phyloP scores from a whole-genome alignment of 2,329 filamentous ascomycete genomes.

The Didymella pomorum region DNA sequence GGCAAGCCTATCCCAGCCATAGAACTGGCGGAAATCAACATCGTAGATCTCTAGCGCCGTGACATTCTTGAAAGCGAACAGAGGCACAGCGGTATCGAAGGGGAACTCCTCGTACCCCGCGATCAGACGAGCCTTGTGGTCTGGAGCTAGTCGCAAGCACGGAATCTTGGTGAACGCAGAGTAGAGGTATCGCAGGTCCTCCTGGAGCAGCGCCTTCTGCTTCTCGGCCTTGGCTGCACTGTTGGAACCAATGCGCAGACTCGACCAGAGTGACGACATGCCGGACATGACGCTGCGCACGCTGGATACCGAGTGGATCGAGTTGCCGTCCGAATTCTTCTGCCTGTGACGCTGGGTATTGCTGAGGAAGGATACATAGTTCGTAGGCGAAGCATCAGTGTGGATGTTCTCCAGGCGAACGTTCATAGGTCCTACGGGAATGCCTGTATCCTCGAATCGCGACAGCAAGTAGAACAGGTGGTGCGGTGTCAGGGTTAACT shows the following conservation, averaged over 20 bases:
- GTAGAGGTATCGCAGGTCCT: conserved; percentile 94
- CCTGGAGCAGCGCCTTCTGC: conserved; percentile 82
- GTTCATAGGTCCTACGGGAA: conserved; percentile 94
- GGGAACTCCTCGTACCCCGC: conserved; percentile 96
- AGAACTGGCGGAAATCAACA: conserved; percentile 96
- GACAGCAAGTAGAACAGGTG: conserved; percentile 97
- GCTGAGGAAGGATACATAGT: conserved; percentile 95
- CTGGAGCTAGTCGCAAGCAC: conserved; percentile 86
- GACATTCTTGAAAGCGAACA: conserved; percentile 97
- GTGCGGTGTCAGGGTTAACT: conserved; percentile 91
- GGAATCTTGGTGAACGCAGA: conserved; percentile 99
- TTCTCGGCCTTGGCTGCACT: conserved; percentile 85
- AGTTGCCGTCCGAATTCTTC: conserved; percentile 82
- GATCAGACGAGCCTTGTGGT: conserved; percentile 89
- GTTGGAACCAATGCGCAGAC: conserved; percentile 82
- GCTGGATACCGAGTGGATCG: conserved; percentile 94
- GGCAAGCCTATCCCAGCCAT: conserved; percentile 92
- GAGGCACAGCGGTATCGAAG: conserved; percentile 93
- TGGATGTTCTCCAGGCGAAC: conserved; percentile 94
- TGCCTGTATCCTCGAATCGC: conserved; percentile 90
- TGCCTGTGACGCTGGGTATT: conserved; percentile 82
- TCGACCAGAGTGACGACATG: conserved; percentile 93
- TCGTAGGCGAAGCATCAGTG: conserved; percentile 82
- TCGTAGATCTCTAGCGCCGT: conserved; percentile 93
- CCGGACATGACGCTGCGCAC: conserved; percentile 97